phyloP scores from a whole-genome alignment of 2,329 filamentous ascomycete species.

The Xylariaceae sp. region DNA sequence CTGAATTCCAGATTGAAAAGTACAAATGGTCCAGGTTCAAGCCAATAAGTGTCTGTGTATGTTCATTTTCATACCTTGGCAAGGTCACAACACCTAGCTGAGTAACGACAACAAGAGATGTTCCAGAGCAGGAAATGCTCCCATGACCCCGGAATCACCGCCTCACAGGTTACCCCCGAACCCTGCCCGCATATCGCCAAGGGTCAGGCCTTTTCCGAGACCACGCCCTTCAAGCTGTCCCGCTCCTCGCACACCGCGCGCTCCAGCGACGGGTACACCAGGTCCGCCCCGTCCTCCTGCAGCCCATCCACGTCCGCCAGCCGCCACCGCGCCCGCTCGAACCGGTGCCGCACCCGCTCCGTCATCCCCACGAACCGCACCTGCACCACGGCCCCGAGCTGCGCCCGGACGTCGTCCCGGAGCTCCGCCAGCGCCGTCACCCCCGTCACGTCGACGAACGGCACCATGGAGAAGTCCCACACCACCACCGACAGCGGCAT shows the following conservation, averaged over 20 bases:
- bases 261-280: constrained; percentile 25
- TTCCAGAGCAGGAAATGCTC: no score
- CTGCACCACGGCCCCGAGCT: constrained; percentile 23
- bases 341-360: constrained; percentile 16
- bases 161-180: no score
- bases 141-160: no score
- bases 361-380: constrained; percentile 24
- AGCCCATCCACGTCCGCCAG: constrained; percentile 20
- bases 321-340: constrained; percentile 23
- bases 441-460: constrained; percentile 27
- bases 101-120: no score
- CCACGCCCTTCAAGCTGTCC: constrained; percentile 23
- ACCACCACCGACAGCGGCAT: constrained; percentile 25
- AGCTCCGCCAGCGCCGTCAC: constrained; percentile 27
- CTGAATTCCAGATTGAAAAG: no score
- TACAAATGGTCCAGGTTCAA: no score
- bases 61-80: no score
- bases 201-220: constrained; percentile 22
- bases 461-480: constrained; percentile 24
- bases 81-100: no score
- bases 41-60: no score
- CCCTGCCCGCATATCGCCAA: no score
- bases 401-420: constrained; percentile 25
- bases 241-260: constrained; percentile 25
- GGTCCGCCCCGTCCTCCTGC: constrained; percentile 17